Evolutionary conservation across 805 yeast species (phyloP), one percentile per base, ranked within the genome.

Genomic region (Nakazawaea ambrosiae): DNA sequence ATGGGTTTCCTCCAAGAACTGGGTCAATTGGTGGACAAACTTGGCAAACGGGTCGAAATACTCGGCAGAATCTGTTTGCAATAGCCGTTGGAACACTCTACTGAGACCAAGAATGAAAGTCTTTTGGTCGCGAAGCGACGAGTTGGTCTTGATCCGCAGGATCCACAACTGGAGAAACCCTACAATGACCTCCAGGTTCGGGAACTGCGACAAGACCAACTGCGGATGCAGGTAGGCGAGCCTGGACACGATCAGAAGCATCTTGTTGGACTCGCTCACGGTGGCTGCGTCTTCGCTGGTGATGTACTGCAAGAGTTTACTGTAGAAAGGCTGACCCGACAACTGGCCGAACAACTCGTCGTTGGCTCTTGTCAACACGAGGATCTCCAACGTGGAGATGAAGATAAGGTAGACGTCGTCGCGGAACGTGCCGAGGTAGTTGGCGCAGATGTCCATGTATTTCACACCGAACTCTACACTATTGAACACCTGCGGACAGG

Each of bases 61-160:
- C 45, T 49, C 46, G 32, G 48, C 40, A 33, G 45, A 18, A 45
- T 50, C 43, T 35, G 42, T 27, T 35, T 48, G 23, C 40, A 43
- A 35, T 2, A 18, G 5, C 35, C 39, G 24, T 51, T 53, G 39
- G 55, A 66, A 49, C 39, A 56, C 20, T 7, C 60, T 44, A 4
- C 58, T 23, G 19, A 60, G 42, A 2, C 57, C 61, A 5, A 61
- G 33, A 4, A 56, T 31, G 33, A 44, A 51, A 4, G 58, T 61
- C 55, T 90, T 90, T 44, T 82, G 75, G 46, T 77, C 75, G 42
- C 85, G 68, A 1, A 95, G 89, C 49, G 80, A 87, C 29, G 81
- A 83, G 40, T 84, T 70, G 42, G 74, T 73, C 40, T 53, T 58
- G 45, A 61, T 59, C 45, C 50, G 53, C 43, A 37, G 40, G 27